phyloP scores from a whole-genome alignment of 768 basidiomycete species.

The Boletales sp. region DNA sequence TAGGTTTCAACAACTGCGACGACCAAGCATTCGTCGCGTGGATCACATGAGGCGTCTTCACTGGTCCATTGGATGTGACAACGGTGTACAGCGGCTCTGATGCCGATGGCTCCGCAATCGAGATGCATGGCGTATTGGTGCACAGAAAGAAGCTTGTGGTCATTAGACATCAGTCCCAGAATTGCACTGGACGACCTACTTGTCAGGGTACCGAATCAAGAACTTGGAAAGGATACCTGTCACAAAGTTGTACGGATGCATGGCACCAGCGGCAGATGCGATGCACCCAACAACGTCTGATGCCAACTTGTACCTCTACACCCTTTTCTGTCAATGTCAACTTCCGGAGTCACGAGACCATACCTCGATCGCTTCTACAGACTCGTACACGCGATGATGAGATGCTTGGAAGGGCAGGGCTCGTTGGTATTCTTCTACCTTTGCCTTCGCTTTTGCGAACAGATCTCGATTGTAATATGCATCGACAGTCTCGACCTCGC shows the following conservation, averaged over 20 bases:
- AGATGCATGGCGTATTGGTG: conserved; percentile 60
- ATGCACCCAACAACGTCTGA: conserved; percentile 47
- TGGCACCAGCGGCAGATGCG: conserved; percentile 51
- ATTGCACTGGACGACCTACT: conserved; percentile 32
- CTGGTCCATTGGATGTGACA: conserved; percentile 56
- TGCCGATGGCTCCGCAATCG: conserved; percentile 35
- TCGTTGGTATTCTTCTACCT: conserved; percentile 41
- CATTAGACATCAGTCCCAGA: no score
- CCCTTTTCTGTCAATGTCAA: not conserved
- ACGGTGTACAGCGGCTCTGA: conserved; percentile 44
- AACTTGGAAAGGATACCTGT: conserved; percentile 59
- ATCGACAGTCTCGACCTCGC: conserved; percentile 57
- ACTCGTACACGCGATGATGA: conserved; percentile 29
- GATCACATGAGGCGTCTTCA: conserved; percentile 60
- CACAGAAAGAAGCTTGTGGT: conserved; percentile 51
- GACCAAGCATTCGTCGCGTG: conserved; percentile 87
- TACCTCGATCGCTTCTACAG: conserved; percentile 32
- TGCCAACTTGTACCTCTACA: conserved; percentile 48
- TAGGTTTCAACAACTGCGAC: conserved; percentile 61
- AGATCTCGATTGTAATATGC: conserved; percentile 43
- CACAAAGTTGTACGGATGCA: conserved; percentile 69
- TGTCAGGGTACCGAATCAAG: conserved; percentile 41
- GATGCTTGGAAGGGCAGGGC: conserved; percentile 50
- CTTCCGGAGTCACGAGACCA: not conserved
- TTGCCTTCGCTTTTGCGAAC: conserved; percentile 41